Evolutionary conservation across 257 asterid genomes (phyloP), one percentile per base, ranked within the genome.

Genomic region (Solanum habrochaites): DNA sequence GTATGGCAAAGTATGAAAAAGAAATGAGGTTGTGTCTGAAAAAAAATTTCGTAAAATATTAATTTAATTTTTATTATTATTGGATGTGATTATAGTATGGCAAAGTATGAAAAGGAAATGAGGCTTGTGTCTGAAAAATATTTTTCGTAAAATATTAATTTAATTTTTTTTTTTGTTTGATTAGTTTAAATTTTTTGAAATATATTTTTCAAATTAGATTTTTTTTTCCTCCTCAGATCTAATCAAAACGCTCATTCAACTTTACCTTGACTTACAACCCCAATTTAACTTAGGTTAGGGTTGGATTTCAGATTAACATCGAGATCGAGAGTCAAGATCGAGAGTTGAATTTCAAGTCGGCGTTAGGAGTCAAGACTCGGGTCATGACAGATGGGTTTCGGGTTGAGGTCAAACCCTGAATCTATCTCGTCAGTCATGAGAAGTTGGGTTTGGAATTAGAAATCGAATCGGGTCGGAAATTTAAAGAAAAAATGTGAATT

Each of bases 311-410:
- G 1, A 56, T 56, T 56, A 0, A n/a, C 64, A 56, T 18, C 11
- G 4, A 7, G 13, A 13, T 43, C 4, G 47, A 42, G 12, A 42
- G 13, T 42, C 47, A 42, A 10, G 13, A 42, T 42, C 4, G 47
- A 43, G 11, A 11, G 49, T 43, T 9, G 49, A 11, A 43, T 43
- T 13, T 0, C 0, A 0, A 0, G 1, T 11, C 0, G 4, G 4
- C 23, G 11, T 56, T 56, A 18, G 2, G 11, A 56, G 25, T 56
- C n/a, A 6, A 18, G 62, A 52, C 1, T 1, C 0, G 11, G 4
- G 2, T 18, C 11, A 20, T 18, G 5, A 56, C 10, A 56, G 11
- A 0, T 20, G 11, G n/a, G 2, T 2, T 56, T 56, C 64, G 11
- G 3, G 3, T 8, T 8, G 3, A 40, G 43, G 62, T 6, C 23